phyloP scores from a whole-genome alignment of 2,329 filamentous ascomycete genomes.

The Colletotrichum sp. region DNA sequence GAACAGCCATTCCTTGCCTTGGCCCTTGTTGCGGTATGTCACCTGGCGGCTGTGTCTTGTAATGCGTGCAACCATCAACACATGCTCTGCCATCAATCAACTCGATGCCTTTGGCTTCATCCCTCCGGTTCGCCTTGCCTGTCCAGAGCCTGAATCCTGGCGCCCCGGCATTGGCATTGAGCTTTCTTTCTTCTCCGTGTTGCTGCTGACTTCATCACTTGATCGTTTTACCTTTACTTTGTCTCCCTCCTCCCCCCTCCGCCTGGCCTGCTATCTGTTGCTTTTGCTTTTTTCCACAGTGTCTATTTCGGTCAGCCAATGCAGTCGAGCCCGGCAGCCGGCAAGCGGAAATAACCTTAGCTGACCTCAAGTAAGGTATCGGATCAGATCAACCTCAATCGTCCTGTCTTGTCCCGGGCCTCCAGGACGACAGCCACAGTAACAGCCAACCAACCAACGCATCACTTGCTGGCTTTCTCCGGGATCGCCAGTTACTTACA shows the following conservation, averaged over 20 bases:
- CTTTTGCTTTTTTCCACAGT: background rate
- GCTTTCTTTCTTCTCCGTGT: background rate
- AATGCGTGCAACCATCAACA: background rate
- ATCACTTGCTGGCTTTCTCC: background rate
- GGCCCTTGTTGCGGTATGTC: constrained; percentile 1
- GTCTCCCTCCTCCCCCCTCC: background rate
- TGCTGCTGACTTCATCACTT: background rate
- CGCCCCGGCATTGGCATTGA: background rate
- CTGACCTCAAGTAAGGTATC: constrained; percentile 1
- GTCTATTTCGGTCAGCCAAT: background rate
- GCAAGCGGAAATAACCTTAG: constrained; percentile 14
- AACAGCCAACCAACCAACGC: background rate
- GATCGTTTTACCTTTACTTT: background rate
- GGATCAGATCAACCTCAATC: background rate
- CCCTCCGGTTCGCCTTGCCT: background rate
- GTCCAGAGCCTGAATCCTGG: background rate
- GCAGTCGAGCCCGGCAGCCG: background rate
- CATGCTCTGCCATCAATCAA: background rate
- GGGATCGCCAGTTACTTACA: background rate
- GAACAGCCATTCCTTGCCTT: background rate
- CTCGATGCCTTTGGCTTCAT: background rate
- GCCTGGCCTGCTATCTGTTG: background rate
- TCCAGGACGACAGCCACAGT: background rate
- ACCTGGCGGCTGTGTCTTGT: constrained; percentile 12
- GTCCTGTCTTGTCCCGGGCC: background rate